These are phyloP conservation scores for Gynandropsis gynandra DNA, from an alignment of 345 rosid species.

Conservation along the genomic window DNA sequence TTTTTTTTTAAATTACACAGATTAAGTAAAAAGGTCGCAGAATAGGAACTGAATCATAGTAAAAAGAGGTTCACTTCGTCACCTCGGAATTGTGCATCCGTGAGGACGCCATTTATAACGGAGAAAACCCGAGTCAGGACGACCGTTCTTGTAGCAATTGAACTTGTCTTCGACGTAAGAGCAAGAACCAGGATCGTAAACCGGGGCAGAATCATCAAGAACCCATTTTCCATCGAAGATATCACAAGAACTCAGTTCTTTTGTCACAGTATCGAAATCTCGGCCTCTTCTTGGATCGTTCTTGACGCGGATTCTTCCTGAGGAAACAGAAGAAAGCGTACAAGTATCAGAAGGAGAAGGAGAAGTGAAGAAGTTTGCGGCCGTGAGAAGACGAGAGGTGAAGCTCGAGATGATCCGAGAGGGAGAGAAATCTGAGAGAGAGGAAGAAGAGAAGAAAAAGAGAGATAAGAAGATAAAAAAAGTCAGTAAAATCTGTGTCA, in stretches of 20 bases:
- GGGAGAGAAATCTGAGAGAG: conserved; percentile 36
- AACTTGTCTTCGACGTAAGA: conserved; percentile 49
- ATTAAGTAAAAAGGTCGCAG: background rate
- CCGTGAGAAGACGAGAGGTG: conserved; percentile 44
- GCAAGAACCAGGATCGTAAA: conserved; percentile 54
- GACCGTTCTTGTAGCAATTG: conserved; percentile 55
- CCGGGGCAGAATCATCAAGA: conserved; percentile 37
- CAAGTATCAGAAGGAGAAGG: conserved; percentile 34
- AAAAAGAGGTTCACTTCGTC: background rate
- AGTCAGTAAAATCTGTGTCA: conserved; percentile 31
- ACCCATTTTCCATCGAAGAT: conserved; percentile 62
- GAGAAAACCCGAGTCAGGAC: conserved; percentile 41
- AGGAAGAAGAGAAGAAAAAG: conserved; percentile 37
- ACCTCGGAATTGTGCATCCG: conserved; percentile 58
- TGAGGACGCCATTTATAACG: conserved; percentile 45
- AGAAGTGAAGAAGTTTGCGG: conserved; percentile 40
- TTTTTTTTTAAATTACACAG: no score
- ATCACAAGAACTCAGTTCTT: conserved; percentile 47
- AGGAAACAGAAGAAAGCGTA: conserved; percentile 35
- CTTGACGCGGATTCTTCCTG: conserved; percentile 34
- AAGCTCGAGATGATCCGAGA: conserved; percentile 33
- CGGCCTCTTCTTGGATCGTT: conserved; percentile 18
- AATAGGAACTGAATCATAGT: background rate
- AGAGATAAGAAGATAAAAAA: conserved; percentile 40
- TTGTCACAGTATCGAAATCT: conserved; percentile 4